These are phyloP conservation scores for Abrus precatorius DNA, from an alignment of 306 rosid species.

Conservation along the genomic window DNA sequence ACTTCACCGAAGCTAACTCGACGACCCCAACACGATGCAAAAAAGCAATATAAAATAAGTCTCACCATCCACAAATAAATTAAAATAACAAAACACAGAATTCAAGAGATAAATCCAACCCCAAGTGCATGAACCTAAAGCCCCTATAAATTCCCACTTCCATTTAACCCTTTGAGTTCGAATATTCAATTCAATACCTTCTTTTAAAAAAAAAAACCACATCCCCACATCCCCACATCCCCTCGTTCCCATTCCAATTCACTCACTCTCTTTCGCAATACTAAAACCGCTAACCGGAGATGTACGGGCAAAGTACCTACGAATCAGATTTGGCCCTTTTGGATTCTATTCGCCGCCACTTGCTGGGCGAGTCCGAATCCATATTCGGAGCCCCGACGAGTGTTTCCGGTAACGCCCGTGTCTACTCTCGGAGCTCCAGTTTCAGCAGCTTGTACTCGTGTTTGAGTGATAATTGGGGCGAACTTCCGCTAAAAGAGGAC, in stretches of 20 bases:
- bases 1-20: conserved; percentile 56
- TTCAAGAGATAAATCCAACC: neutral
- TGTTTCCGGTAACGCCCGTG: conserved; percentile 47
- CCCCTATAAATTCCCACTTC: conserved; percentile 54
- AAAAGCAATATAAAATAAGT: neutral
- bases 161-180: conserved; percentile 17
- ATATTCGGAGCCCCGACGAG: conserved; percentile 37
- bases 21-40: neutral
- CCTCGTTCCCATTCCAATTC: neutral
- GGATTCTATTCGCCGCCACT: conserved; percentile 76
- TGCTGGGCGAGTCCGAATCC: conserved; percentile 68
- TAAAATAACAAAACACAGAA: neutral
- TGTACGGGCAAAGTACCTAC: conserved; percentile 32
- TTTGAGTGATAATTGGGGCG: conserved; percentile 82
- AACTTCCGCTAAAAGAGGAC: conserved; percentile 78
- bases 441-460: conserved; percentile 77
- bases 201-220: conserved; percentile 17
- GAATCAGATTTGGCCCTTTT: conserved; percentile 65
- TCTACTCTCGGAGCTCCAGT: conserved; percentile 72
- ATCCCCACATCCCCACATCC: neutral
- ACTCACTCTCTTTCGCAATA: too few relatives aligned
- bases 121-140: conserved; percentile 66
- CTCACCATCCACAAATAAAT: neutral
- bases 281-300: neutral
- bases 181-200: conserved; percentile 38